Percentiles rank a stretch among this genome's conserved stretches.
Conservation (phyloP, 805 yeast genomes). For the Candida nitratophila region DNA sequence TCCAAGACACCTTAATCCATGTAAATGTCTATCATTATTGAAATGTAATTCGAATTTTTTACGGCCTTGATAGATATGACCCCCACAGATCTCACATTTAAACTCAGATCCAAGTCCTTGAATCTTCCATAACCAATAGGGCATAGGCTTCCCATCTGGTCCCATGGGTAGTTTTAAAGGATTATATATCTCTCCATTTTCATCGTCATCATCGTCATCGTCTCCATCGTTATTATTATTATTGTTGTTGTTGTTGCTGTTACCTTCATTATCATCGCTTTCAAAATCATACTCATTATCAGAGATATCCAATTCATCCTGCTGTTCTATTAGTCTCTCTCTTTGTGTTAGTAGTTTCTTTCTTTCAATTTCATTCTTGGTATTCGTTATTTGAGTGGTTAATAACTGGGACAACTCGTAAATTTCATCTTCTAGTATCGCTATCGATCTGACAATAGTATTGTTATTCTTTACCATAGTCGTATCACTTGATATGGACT, state of each 20-base stretch:
- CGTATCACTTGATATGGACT: background rate
- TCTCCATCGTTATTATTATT: conserved; percentile 16
- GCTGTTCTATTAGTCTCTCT: conserved; percentile 54
- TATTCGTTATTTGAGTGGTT: conserved; percentile 33
- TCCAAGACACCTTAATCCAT: conserved; percentile 73
- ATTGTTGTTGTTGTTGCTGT: conserved; percentile 14
- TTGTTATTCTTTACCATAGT: background rate
- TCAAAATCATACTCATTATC: conserved; percentile 25
- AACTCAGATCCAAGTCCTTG: conserved; percentile 75
- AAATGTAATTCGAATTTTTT: conserved; percentile 70
- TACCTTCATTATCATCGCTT: conserved; percentile 12
- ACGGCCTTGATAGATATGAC: conserved; percentile 65
- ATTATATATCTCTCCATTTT: conserved; percentile 27
- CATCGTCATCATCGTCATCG: conserved; percentile 26
- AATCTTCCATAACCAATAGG: conserved; percentile 85
- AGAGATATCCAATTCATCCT: conserved; percentile 25
- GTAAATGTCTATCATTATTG: conserved; percentile 53
- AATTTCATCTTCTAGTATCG: conserved; percentile 30
- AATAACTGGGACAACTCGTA: conserved; percentile 31
- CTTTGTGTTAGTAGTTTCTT: conserved; percentile 60
- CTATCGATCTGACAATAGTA: too few species aligned
- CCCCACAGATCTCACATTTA: conserved; percentile 84
- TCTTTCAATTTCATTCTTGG: conserved; percentile 60
- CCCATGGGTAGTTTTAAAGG: conserved; percentile 70
- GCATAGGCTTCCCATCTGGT: conserved; percentile 87